phyloP scores from a whole-genome alignment of 805 yeast genomes.

The Candida khao-thaluensis region DNA sequence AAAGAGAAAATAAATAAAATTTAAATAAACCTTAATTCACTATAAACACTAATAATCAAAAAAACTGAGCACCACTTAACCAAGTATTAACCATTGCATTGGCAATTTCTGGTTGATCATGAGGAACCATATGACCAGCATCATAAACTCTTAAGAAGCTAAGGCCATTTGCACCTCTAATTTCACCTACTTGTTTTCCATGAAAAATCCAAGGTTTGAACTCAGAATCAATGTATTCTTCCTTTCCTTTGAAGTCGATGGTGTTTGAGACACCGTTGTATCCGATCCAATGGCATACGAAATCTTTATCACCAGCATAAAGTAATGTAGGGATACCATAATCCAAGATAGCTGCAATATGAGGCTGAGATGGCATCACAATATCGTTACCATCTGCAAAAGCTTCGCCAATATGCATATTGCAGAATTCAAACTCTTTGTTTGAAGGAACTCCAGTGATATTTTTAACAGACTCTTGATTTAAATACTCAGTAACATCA shows the following conservation, averaged over 20 bases:
- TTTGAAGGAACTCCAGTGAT: constrained; percentile 52
- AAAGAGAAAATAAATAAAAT: too few species aligned
- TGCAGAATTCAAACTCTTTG: constrained; percentile 40
- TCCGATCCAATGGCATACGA: constrained; percentile 89
- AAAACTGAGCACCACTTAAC: constrained; percentile 23
- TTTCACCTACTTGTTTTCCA: constrained; percentile 34
- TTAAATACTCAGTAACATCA: constrained; percentile 48
- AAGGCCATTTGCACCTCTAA: constrained; percentile 30
- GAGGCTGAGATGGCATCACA: too few species aligned
- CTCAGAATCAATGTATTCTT: constrained; percentile 15
- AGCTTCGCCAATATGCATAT: constrained; percentile 41
- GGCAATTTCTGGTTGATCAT: constrained; percentile 35
- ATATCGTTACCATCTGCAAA: too few species aligned
- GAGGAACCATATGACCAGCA: constrained; percentile 43
- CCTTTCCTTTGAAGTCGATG: constrained; percentile 18
- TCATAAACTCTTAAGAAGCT: constrained; percentile 36
- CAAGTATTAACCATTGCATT: constrained; percentile 38
- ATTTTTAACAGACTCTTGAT: constrained; percentile 49
- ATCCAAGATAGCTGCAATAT: constrained; percentile 41
- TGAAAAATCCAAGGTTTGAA: constrained; percentile 37
- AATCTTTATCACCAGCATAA: constrained; percentile 92
- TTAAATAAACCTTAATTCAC: background rate
- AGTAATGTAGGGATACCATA: constrained; percentile 71
- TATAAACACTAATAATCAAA: constrained; percentile 10
- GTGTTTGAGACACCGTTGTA: constrained; percentile 55